A percentile compares a stretch with the other conserved stretches of the same genome.
phyloP scores from a whole-genome alignment of 805 yeast genomes.

The Wickerhamiella azyma region DNA sequence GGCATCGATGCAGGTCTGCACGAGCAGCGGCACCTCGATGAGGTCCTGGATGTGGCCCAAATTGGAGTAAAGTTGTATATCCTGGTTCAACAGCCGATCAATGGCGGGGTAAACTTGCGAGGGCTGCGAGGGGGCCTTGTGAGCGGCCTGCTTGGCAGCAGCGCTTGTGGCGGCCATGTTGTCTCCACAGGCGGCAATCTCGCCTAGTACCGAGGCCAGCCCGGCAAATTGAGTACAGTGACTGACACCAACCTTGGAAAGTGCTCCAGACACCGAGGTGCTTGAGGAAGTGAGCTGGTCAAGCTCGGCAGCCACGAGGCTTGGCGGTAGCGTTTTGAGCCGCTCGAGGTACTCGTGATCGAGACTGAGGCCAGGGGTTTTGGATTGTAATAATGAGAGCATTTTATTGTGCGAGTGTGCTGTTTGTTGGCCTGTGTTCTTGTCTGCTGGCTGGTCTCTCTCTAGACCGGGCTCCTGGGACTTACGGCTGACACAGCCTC shows the following conservation, averaged over 20 bases:
- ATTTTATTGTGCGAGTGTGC: neutral
- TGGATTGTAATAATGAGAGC: conserved; percentile 2
- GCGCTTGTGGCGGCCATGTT: conserved; percentile 7
- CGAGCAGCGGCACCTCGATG: conserved; percentile 69
- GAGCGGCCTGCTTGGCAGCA: conserved; percentile 9
- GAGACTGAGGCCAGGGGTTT: conserved; percentile 1
- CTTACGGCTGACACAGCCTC: neutral
- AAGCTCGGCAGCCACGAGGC: conserved; percentile 13
- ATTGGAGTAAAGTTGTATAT: conserved; percentile 31
- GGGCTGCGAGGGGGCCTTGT: conserved; percentile 15
- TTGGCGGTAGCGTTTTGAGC: conserved; percentile 14
- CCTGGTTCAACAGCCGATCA: conserved; percentile 26
- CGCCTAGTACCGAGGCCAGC: conserved; percentile 12
- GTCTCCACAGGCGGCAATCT: conserved; percentile 5
- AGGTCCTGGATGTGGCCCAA: conserved; percentile 64
- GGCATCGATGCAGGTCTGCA: conserved; percentile 68
- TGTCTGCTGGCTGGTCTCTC: too few relatives aligned
- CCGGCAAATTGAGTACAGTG: conserved; percentile 13
- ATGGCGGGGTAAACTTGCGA: conserved; percentile 13
- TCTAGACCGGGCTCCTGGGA: too few relatives aligned
- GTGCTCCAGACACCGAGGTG: conserved; percentile 3
- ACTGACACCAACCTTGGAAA: conserved; percentile 8
- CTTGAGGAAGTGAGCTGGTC: conserved; percentile 8
- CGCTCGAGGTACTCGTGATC: conserved; percentile 14
- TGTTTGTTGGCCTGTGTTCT: too few relatives aligned